phyloP scores from a whole-genome alignment of 805 yeast species.

The Crinitomyces ghanaensis region DNA sequence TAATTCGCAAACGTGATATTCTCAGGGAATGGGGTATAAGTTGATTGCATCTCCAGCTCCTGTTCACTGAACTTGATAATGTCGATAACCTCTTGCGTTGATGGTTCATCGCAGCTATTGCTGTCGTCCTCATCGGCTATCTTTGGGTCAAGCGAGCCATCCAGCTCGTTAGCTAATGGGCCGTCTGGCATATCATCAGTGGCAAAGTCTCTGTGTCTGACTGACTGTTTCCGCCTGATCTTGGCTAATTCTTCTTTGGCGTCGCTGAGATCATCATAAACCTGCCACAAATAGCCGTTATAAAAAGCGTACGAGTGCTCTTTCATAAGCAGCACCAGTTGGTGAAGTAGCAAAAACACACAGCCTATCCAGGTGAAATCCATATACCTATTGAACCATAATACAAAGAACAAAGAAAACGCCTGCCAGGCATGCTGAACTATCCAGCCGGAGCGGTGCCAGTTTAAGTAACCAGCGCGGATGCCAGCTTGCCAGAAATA shows the following conservation, averaged over 20 bases:
- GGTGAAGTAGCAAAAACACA: conserved; percentile 74
- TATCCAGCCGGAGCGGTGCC: conserved; percentile 58
- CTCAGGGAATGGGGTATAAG: conserved; percentile 45
- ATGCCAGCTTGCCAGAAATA: conserved; percentile 48
- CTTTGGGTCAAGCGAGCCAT: no score
- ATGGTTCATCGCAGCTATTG: conserved; percentile 23
- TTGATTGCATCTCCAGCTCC: conserved; percentile 54
- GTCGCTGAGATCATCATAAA: conserved; percentile 13
- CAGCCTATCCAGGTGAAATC: conserved; percentile 83
- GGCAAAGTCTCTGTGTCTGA: no score
- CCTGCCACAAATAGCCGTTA: conserved; percentile 65
- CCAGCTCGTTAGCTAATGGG: no score
- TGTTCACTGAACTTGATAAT: conserved; percentile 57
- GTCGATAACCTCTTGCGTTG: conserved; percentile 10
- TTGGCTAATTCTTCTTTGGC: conserved; percentile 6
- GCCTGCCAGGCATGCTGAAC: conserved; percentile 50
- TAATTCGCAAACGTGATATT: conserved; percentile 58
- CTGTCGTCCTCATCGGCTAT: conserved; percentile 8
- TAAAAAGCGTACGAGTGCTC: conserved; percentile 88
- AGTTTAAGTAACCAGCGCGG: conserved; percentile 34
- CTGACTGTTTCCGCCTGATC: no score
- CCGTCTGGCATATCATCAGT: no score
- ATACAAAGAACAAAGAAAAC: conserved; percentile 39
- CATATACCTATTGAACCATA: conserved; percentile 42
- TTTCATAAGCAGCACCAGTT: conserved; percentile 83